phyloP scores from a whole-genome alignment of 495 filamentous ascomycete genomes.

The Aspergillus sparsus region DNA sequence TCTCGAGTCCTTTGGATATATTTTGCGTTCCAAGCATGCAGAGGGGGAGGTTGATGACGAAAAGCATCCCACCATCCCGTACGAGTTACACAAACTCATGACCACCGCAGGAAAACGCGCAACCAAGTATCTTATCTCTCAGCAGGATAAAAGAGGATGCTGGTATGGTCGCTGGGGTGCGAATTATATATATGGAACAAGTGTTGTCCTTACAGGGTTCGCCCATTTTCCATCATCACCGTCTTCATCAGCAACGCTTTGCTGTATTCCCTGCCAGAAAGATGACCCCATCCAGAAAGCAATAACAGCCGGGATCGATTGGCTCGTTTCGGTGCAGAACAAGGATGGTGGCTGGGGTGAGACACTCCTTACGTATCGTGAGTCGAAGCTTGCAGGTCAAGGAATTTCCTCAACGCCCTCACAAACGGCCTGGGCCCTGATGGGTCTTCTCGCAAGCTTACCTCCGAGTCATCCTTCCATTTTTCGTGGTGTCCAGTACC shows the following conservation, averaged over 20 bases:
- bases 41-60: not conserved
- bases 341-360: conserved; percentile 43
- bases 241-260: not conserved
- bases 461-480: conserved; percentile 18
- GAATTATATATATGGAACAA: conserved; percentile 40
- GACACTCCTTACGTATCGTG: conserved; percentile 25
- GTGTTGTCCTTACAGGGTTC: conserved; percentile 33
- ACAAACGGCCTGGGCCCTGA: conserved; percentile 43
- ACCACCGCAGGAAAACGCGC: not conserved
- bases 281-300: not conserved
- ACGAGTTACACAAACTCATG: not conserved
- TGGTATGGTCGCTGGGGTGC: conserved; percentile 40
- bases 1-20: conserved; percentile 41
- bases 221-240: conserved; percentile 6
- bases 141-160: conserved; percentile 29
- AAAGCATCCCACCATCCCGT: not conserved
- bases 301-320: conserved; percentile 20
- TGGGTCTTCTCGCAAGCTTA: conserved; percentile 28
- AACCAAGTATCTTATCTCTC: conserved; percentile 22
- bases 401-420: conserved; percentile 31
- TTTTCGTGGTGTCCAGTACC: conserved; percentile 25
- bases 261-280: not conserved
- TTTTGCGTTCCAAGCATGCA: conserved; percentile 13
- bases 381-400: conserved; percentile 20
- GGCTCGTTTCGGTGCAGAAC: conserved; percentile 34